Evolutionary conservation across 202 grass and related monocot species (phyloP).

Genomic region (Schoenoplectus tabernaemontani): DNA sequence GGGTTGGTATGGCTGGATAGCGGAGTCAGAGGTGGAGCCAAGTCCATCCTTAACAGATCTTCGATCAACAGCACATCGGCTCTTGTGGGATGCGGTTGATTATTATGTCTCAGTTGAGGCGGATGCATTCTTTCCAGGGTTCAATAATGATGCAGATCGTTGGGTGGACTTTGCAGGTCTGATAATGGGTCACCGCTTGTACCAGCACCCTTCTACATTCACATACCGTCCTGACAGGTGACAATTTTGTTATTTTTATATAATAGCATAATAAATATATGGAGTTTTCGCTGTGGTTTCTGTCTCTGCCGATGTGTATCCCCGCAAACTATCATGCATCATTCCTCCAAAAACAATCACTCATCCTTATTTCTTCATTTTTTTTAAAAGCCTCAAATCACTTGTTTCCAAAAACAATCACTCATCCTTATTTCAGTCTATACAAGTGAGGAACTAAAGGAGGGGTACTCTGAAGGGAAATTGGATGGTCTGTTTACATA

Average conservation of each 20-base stretch:
- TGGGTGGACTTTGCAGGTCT: slow-evolving; percentile 77
- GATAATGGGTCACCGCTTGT: slow-evolving; percentile 90
- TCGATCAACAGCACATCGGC: slow-evolving; percentile 55
- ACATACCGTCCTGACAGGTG: slow-evolving; percentile 97
- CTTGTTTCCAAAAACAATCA: too few species aligned
- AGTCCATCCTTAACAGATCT: slow-evolving; percentile 46
- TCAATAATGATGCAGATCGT: slow-evolving; percentile 74
- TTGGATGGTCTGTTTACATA: neutral
- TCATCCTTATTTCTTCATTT: neutral
- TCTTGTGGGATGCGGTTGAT: slow-evolving; percentile 85
- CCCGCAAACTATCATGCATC: neutral
- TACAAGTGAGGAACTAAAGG: neutral
- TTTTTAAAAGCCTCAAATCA: neutral
- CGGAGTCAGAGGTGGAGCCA: slow-evolving; percentile 68
- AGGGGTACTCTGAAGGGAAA: neutral
- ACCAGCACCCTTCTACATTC: slow-evolving; percentile 55
- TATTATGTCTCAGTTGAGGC: slow-evolving; percentile 94
- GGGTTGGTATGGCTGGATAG: slow-evolving; percentile 99
- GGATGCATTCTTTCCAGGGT: slow-evolving; percentile 94
- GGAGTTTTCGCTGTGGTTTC: neutral
- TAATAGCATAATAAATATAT: neutral
- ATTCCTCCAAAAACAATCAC: neutral
- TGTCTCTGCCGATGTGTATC: neutral
- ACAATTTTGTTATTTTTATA: slow-evolving; percentile 9
- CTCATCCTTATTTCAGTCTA: too few species aligned